Conservation (phyloP, 2,329 filamentous ascomycete genomes). For the Ciborinia camelliae region DNA sequence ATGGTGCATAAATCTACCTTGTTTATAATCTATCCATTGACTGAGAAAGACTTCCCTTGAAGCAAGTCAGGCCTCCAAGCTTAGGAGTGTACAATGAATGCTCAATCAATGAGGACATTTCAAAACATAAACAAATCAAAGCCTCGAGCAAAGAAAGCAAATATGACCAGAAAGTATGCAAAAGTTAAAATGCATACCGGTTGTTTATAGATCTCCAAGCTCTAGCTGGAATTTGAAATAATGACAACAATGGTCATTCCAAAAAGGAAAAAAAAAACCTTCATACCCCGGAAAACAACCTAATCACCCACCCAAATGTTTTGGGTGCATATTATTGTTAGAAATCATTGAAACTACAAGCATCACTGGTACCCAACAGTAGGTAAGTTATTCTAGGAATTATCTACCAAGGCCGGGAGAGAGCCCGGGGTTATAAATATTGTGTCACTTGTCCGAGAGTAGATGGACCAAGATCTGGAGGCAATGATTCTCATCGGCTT, state of each 20-base stretch:
- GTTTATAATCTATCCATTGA: background rate
- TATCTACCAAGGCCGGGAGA: background rate
- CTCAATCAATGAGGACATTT: background rate
- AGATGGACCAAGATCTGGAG: background rate
- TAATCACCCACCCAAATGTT: too few species aligned
- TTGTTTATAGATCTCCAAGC: background rate
- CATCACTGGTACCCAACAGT: background rate
- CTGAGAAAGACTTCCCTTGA: background rate
- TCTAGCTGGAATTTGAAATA: background rate
- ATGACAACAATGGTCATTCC: background rate
- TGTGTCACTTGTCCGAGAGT: background rate
- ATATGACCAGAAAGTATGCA: background rate
- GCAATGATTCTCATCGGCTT: too few species aligned
- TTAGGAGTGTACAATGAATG: background rate
- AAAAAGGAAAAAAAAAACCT: too few species aligned
- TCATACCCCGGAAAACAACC: background rate
- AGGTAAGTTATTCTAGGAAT: background rate
- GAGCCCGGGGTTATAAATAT: background rate
- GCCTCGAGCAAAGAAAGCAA: background rate
- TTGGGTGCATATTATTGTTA: background rate
- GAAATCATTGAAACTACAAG: background rate
- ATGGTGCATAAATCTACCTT: background rate
- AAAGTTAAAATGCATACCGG: background rate
- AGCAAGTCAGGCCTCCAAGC: background rate
- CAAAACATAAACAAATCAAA: background rate